Conservation (phyloP, 2,329 filamentous ascomycete species). For the Lachnellula occidentalis region DNA sequence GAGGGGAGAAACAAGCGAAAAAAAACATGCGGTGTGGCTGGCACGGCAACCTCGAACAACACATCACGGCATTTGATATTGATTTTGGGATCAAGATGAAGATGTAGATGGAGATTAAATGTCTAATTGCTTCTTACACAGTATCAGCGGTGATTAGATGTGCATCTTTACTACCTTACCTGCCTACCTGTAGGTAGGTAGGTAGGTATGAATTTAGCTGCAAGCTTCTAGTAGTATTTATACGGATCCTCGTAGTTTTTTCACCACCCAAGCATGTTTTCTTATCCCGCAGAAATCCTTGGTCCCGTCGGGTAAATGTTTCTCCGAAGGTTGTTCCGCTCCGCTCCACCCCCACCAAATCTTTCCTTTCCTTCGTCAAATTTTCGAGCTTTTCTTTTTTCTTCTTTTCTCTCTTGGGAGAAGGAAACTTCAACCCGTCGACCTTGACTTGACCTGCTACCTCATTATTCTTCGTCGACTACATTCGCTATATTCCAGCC, state of each 20-base stretch:
- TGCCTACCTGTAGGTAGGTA: no score
- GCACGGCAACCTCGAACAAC: background rate
- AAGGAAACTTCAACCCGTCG: constrained; percentile 56
- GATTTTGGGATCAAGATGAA: no score
- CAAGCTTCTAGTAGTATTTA: no score
- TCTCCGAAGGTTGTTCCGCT: constrained; percentile 7
- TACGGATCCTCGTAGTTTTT: no score
- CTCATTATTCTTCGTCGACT: constrained; percentile 38
- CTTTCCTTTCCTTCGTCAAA: constrained; percentile 6
- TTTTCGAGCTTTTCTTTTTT: constrained; percentile 22
- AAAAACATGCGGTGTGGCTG: constrained; percentile 3
- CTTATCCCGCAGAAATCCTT: no score
- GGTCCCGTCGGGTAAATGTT: constrained; percentile 6
- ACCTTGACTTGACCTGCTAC: constrained; percentile 38
- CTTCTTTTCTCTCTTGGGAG: constrained; percentile 48
- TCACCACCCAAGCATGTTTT: no score
- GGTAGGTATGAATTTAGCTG: no score
- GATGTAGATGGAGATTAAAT: no score
- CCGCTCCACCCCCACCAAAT: constrained; percentile 4
- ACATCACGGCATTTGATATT: no score
- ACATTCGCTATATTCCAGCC: constrained; percentile 29
- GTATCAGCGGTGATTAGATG: no score
- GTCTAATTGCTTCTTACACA: no score
- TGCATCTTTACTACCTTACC: no score
- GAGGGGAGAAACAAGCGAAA: constrained; percentile 4